Conservation (phyloP, 73 alveolate genomes). For the Paramecium sonneborni region DNA sequence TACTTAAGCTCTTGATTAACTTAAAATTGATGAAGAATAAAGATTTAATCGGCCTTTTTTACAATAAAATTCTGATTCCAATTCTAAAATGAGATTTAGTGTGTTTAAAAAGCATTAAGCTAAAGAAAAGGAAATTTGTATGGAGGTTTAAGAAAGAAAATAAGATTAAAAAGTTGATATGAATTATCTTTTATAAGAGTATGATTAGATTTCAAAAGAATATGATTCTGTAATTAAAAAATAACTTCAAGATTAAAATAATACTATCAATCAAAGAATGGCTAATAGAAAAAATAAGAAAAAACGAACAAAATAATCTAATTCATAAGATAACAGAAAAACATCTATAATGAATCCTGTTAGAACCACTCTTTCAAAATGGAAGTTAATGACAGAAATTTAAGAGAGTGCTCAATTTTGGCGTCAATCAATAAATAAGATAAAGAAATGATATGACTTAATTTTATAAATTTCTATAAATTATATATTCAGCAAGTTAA, state of each 20-base stretch:
- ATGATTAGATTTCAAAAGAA: constrained; percentile 28
- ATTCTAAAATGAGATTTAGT: background rate
- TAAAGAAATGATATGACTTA: background rate
- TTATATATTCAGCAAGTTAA: background rate
- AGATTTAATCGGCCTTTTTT: background rate
- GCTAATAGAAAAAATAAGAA: background rate
- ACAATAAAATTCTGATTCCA: background rate
- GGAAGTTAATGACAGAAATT: background rate
- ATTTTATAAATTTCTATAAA: no score
- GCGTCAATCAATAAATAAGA: constrained; percentile 5
- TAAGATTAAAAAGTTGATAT: background rate
- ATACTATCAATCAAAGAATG: background rate
- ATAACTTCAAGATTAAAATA: background rate
- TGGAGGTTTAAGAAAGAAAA: constrained; percentile 14
- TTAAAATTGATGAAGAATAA: background rate
- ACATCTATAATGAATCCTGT: background rate
- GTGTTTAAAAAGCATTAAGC: background rate
- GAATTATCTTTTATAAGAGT: background rate
- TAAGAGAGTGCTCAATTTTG: background rate
- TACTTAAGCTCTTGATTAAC: background rate
- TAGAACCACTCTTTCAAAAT: constrained; percentile 18
- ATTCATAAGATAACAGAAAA: background rate
- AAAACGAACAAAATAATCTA: background rate
- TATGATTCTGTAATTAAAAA: background rate
- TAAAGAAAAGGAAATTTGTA: background rate